Percentiles rank a stretch among this genome's conserved stretches.
Evolutionary conservation across 2,329 filamentous ascomycete genomes (phyloP).

Genomic region (Hypoxylon sp.): DNA sequence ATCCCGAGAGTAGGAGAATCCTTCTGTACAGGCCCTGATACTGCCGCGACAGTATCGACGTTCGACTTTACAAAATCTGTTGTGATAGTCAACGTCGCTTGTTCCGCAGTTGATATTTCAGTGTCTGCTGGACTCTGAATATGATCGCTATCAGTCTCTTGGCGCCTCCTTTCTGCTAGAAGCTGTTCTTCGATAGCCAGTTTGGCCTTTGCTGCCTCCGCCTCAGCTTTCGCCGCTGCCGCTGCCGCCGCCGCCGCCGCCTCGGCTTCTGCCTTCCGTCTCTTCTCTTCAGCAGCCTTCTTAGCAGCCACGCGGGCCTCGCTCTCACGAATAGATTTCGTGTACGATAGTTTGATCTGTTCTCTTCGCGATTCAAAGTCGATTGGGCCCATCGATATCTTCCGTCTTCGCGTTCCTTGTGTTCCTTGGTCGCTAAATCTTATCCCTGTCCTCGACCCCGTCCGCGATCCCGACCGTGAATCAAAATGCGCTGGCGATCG

Average conservation of each 20-base stretch:
- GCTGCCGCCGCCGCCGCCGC: constrained; percentile 60
- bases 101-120: constrained; percentile 40
- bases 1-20: constrained; percentile 78
- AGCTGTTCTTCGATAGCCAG: constrained; percentile 22
- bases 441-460: constrained; percentile 54
- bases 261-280: constrained; percentile 66
- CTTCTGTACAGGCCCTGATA: constrained; percentile 42
- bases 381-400: constrained; percentile 78
- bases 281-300: constrained; percentile 68
- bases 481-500: constrained; percentile 58
- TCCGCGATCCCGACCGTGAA: constrained; percentile 54
- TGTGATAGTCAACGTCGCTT: constrained; percentile 44
- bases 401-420: constrained; percentile 60
- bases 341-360: constrained; percentile 87
- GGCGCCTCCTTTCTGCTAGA: constrained; percentile 31
- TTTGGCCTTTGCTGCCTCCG: constrained; percentile 43
- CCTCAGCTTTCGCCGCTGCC: constrained; percentile 60
- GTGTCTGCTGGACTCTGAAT: constrained; percentile 35
- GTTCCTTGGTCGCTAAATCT: constrained; percentile 58
- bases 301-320: constrained; percentile 69
- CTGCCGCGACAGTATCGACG: constrained; percentile 31
- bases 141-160: constrained; percentile 31
- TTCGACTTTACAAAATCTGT: constrained; percentile 38
- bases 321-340: constrained; percentile 82
- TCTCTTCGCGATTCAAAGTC: constrained; percentile 88